Evolutionary conservation across 2,329 filamentous ascomycete genomes (phyloP), one percentile per base, ranked within the genome.

Genomic region (Alternaria postmessia): DNA sequence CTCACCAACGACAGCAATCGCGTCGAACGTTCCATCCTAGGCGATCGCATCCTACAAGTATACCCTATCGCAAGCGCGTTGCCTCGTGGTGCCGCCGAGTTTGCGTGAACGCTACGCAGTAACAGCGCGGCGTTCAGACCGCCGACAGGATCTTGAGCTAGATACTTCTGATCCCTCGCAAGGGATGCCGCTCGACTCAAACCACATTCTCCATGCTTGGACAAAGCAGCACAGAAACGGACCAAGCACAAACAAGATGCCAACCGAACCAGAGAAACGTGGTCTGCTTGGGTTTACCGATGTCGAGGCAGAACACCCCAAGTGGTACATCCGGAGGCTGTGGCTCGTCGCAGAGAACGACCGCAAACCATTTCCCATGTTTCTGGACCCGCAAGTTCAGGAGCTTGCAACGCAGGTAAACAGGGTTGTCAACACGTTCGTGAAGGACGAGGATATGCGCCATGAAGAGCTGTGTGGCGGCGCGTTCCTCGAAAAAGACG

Each of bases 401-500:
- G 32, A 36, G 32, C 32, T 36, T 36, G 32, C 32, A 36, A 36
- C 32, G 32, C 32, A 36, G 32, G 32, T 36, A 36, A 36, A 49
- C 22, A 18, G 42, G 34, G 53, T 49, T 16, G 34, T 56, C 43
- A 49, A 42, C 9, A 42, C 5, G 36, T 32, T 48, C 11, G 53
- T 41, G 28, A 54, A 54, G 51, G 18, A 54, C 7, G 51, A 46
- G 41, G 41, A 46, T 16, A 38, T 46, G 41, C 42, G 28, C 8
- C 8, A 46, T 34, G 24, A 44, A 16, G 41, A 54, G 41, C 9
- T 44, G 28, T 39, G 22, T 32, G 38, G 36, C 22, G 34, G 16
- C 43, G n/a, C 32, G 9, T 56, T 56, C 24, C 53, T 56, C 32
- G 22, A 47, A 14, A n/a, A n/a, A 24, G 53, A 49, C 9, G 53